Evolutionary conservation across 306 rosid genomes (phyloP).

Genomic region (Trifolium pratense): DNA sequence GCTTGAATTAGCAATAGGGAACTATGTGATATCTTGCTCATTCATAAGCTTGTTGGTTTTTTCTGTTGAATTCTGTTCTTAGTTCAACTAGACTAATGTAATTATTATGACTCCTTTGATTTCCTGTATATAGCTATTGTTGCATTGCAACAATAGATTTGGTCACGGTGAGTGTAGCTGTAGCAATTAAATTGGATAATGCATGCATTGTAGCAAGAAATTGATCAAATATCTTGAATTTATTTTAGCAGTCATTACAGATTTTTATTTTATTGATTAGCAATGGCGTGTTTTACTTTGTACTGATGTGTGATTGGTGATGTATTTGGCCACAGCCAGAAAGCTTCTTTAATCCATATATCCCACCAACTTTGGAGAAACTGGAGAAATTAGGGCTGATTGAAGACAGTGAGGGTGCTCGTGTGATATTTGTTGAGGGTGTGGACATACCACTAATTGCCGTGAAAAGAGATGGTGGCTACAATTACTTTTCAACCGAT

Average conservation of each 20-base stretch:
- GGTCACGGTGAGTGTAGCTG: neutral
- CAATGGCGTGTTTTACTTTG: neutral
- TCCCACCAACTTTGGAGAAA: conserved; percentile 64
- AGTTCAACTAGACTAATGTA: neutral
- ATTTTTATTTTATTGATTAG: conserved; percentile 1
- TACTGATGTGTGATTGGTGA: conserved; percentile 18
- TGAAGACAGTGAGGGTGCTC: conserved; percentile 85
- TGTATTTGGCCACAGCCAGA: conserved; percentile 72
- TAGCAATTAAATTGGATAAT: neutral
- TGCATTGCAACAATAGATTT: conserved; percentile 2
- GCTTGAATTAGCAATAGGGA: neutral
- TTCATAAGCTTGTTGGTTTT: neutral
- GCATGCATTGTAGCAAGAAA: neutral
- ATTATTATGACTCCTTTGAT: neutral
- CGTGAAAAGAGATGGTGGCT: conserved; percentile 94
- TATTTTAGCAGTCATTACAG: neutral
- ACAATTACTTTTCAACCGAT: conserved; percentile 89
- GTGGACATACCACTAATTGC: conserved; percentile 78
- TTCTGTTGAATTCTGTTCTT: neutral
- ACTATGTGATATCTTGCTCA: neutral
- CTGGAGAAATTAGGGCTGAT: conserved; percentile 65
- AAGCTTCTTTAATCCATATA: conserved; percentile 77
- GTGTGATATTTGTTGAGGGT: conserved; percentile 76
- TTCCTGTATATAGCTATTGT: neutral
- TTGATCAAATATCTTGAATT: neutral